Evolutionary conservation across 192 early-diverging fungal genomes (phyloP).

Genomic region (Mortierella hygrophila): DNA sequence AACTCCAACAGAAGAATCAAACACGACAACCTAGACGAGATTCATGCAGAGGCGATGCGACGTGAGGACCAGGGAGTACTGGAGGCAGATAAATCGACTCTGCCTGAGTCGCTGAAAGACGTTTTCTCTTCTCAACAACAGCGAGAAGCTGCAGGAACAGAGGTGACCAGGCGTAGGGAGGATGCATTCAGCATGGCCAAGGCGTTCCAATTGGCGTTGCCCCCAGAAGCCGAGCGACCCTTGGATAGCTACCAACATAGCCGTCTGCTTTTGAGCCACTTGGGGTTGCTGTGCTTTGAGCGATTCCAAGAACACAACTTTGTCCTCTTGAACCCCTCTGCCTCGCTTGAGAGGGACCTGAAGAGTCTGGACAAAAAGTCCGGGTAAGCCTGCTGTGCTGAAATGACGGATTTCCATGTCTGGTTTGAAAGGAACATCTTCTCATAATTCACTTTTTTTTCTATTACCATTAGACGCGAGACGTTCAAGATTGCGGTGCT

Average conservation of each 20-base stretch:
- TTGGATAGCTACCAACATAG: conserved; percentile 70
- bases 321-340: conserved; percentile 74
- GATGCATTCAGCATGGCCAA: conserved; percentile 64
- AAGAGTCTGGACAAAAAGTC: conserved; percentile 84
- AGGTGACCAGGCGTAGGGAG: conserved; percentile 2
- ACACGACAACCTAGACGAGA: conserved; percentile 14
- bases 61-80: not conserved
- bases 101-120: not conserved
- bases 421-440: not conserved
- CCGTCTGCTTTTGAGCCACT: conserved; percentile 80
- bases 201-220: conserved; percentile 63
- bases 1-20: conserved; percentile 8
- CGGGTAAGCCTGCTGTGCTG: conserved; percentile 61
- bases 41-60: conserved; percentile 4
- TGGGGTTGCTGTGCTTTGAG: conserved; percentile 82
- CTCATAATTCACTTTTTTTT: conserved; percentile 8
- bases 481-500: conserved; percentile 91
- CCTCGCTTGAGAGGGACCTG: conserved; percentile 77
- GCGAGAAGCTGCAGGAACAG: not conserved
- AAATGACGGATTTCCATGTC: not conserved
- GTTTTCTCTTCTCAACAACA: not conserved
- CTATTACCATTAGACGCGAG: conserved; percentile 68
- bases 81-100: not conserved
- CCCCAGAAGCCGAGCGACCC: conserved; percentile 63
- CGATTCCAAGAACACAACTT: conserved; percentile 78